These are phyloP conservation scores for Fusarium globosum DNA, from an alignment of 2,329 filamentous ascomycete species.

Conservation along the genomic window DNA sequence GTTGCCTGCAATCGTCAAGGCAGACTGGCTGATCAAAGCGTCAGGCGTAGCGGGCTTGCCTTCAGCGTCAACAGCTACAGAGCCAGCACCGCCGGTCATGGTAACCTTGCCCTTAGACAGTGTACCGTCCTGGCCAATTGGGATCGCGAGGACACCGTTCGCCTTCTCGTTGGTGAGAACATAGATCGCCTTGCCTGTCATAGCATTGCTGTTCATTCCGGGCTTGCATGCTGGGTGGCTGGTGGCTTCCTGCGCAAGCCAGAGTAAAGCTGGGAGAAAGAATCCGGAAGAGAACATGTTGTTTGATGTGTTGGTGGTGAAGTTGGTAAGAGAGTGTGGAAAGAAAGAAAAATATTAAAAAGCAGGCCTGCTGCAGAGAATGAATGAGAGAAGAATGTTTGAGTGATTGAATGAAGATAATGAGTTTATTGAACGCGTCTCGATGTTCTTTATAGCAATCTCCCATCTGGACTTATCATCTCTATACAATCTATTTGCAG, in stretches of 20 bases:
- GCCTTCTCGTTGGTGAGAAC: conserved; percentile 63
- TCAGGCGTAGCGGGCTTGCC: conserved; percentile 59
- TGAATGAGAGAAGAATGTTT: not conserved
- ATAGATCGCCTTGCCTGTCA: conserved; percentile 61
- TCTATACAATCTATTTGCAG: not conserved
- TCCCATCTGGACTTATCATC: rapidly evolving
- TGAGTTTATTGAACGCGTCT: not conserved
- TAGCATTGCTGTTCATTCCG: not conserved
- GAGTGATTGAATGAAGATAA: not conserved
- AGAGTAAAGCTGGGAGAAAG: not conserved
- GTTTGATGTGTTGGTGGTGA: not conserved
- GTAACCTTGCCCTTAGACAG: conserved; percentile 57
- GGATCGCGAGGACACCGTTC: conserved; percentile 63
- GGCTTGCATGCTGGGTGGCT: conserved; percentile 12
- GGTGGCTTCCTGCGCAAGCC: not conserved
- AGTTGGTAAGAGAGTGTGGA: not conserved
- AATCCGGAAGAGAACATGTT: not conserved
- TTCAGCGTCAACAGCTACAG: conserved; percentile 53
- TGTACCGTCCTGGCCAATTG: conserved; percentile 59
- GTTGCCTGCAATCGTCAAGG: conserved; percentile 60
- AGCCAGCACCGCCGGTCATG: conserved; percentile 60
- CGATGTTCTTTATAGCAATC: not conserved
- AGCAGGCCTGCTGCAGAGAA: conserved; percentile 16
- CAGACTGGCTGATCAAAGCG: conserved; percentile 62
- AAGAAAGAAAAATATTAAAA: not conserved